Base-by-base conservation (phyloP, 1,284 basidiomycete genomes). In the Papiliotrema flavescens region DNA sequence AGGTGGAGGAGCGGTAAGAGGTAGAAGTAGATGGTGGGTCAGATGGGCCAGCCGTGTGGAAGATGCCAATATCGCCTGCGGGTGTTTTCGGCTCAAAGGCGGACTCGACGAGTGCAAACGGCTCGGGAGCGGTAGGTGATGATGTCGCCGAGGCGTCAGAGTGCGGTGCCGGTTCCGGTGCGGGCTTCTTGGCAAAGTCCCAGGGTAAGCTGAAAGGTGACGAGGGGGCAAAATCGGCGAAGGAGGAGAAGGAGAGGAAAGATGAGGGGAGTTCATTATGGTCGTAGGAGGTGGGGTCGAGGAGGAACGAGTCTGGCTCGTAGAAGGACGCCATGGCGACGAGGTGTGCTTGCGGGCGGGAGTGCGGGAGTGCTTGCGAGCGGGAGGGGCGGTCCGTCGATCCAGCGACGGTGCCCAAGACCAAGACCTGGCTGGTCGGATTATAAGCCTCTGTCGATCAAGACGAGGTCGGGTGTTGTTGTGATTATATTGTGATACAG, bases 191-290 rank as follows among this genome's bases (percentile, higher is more conserved):
- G 39, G 15, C 46, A 37, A 20, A 45, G 9, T 49, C 50, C 20
- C 50, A 49, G 17, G 55, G 46, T 32, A 55, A 46, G 35, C 55
- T 53, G 45, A 41, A 56, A 44, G 56, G 54, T n/a, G 53, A 51
- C 13, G 44, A 41, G 15, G 46, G 17, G 32, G 59, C 51, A n/a
- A 66, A 54, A 43, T 63, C 64, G 56, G 65, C 61, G 43, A 71
- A 64, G 15, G 69, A 68, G 28, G 66, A 63, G 58, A 71, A 71
- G 23, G 69, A 66, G 43, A 70, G 57, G 63, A 69, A 71, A 17
- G 62, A 62, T 9, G 54, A 49, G 17, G 63, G 48, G 26, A 52
- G 50, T 39, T 61, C 51, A 47, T 59, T 51, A 6, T n/a, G n/a
- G n/a, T 32, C 28, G 37, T 56, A 51, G 23, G 57, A 49, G 14